A percentile compares a stretch with the other conserved stretches of the same genome.
Evolutionary conservation across 1,284 basidiomycete species (phyloP).

Genomic region (Ganoderma meredithae): DNA sequence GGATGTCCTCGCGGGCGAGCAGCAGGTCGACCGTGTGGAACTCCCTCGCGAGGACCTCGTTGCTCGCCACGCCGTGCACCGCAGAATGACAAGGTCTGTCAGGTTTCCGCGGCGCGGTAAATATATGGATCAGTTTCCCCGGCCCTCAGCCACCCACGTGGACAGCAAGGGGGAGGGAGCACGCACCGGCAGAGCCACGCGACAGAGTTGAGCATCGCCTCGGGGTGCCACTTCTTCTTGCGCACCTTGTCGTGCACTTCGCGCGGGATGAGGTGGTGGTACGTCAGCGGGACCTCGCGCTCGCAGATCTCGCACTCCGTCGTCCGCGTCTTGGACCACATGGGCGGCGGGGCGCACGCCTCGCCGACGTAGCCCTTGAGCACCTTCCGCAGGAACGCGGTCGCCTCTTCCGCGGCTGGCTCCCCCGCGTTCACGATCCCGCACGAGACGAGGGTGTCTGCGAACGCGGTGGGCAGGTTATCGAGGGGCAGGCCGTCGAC

Average conservation of each 20-base stretch:
- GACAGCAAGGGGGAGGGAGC: background rate
- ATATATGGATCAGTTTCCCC: background rate
- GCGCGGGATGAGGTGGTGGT: slow-evolving; percentile 65
- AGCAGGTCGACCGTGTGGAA: slow-evolving; percentile 59
- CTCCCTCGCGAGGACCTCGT: slow-evolving; percentile 57
- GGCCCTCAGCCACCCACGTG: background rate
- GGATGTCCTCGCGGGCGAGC: slow-evolving; percentile 58
- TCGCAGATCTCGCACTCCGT: slow-evolving; percentile 64
- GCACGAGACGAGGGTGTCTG: slow-evolving; percentile 58
- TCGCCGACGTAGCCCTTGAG: slow-evolving; percentile 51
- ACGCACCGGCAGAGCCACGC: slow-evolving; percentile 63
- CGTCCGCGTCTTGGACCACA: slow-evolving; percentile 58
- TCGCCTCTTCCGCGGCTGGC: slow-evolving; percentile 43
- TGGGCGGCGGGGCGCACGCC: slow-evolving; percentile 51
- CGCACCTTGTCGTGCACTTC: slow-evolving; percentile 57
- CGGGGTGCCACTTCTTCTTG: slow-evolving; percentile 62
- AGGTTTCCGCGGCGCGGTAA: background rate
- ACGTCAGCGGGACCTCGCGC: slow-evolving; percentile 59
- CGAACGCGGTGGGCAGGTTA: slow-evolving; percentile 43
- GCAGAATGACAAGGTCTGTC: slow-evolving; percentile 55
- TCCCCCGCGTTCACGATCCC: slow-evolving; percentile 25
- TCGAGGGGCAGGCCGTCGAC: slow-evolving; percentile 48
- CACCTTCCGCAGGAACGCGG: slow-evolving; percentile 48
- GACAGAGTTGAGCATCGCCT: slow-evolving; percentile 58
- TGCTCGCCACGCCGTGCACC: slow-evolving; percentile 56